These are phyloP conservation scores for Pythium phragmitis DNA, from an alignment of 352 stramenopile species.

Conservation along the genomic window DNA sequence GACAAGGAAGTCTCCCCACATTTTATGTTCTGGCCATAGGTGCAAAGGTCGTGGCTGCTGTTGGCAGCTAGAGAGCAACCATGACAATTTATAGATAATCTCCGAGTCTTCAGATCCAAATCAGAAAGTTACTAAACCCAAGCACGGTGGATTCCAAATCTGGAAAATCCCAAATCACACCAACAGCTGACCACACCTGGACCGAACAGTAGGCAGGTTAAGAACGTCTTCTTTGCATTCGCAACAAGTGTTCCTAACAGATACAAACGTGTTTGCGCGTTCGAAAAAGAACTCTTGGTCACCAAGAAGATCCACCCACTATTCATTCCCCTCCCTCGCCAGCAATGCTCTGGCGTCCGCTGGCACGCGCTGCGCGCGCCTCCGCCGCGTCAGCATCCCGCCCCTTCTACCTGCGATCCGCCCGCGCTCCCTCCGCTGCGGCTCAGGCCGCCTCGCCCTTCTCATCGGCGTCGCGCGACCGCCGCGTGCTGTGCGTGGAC, in stretches of 20 bases:
- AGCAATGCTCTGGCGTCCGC: constrained; percentile 4
- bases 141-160: too few species aligned
- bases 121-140: too few species aligned
- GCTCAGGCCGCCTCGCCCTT: neutral
- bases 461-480: neutral
- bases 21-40: neutral
- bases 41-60: neutral
- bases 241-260: neutral
- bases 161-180: too few species aligned
- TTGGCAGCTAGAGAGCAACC: neutral
- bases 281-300: constrained; percentile 9
- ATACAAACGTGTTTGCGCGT: constrained; percentile 8
- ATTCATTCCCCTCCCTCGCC: constrained; percentile 34
- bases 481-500: constrained; percentile 67
- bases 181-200: too few species aligned
- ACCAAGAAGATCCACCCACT: neutral
- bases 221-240: neutral
- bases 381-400: neutral
- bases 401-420: constrained; percentile 17
- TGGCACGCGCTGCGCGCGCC: constrained; percentile 5
- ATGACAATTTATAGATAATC: neutral
- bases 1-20: neutral
- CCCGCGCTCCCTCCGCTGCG: neutral
- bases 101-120: neutral
- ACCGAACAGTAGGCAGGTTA: neutral